Conservation (phyloP, 345 rosid genomes). For the Passiflora organensis region DNA sequence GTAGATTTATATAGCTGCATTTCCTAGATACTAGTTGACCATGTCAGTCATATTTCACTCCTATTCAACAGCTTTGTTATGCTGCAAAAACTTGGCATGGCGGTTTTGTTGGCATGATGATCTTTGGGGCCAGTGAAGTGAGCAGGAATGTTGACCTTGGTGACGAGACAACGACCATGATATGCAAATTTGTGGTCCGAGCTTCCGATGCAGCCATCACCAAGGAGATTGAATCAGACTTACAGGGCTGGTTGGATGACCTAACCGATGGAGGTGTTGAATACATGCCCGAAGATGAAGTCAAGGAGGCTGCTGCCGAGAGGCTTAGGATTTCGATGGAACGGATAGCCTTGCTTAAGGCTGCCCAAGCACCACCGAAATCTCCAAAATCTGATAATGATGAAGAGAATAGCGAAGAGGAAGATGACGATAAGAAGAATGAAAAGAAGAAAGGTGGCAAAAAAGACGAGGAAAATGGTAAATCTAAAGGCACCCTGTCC, state of each 20-base stretch:
- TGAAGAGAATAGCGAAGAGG: slow-evolving; percentile 36
- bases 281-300: slow-evolving; percentile 97
- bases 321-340: slow-evolving; percentile 92
- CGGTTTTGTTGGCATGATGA: slow-evolving; percentile 89
- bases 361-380: slow-evolving; percentile 70
- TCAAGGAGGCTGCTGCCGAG: slow-evolving; percentile 82
- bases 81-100: slow-evolving; percentile 99
- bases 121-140: slow-evolving; percentile 98
- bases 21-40: background rate
- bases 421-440: slow-evolving; percentile 17
- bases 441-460: slow-evolving; percentile 25
- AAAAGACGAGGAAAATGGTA: slow-evolving; percentile 38
- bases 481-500: slow-evolving; percentile 61
- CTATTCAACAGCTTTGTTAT: slow-evolving; percentile 65
- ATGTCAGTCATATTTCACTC: background rate
- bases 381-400: slow-evolving; percentile 47
- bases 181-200: slow-evolving; percentile 93
- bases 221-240: slow-evolving; percentile 86
- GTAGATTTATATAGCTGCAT: no score
- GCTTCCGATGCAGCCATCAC: slow-evolving; percentile 94
- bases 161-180: slow-evolving; percentile 93
- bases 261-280: slow-evolving; percentile 90
- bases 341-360: slow-evolving; percentile 83
- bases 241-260: slow-evolving; percentile 95
- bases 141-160: slow-evolving; percentile 97